phyloP scores from a whole-genome alignment of 202 grass and related monocot species.

The Schoenoplectus triqueter region DNA sequence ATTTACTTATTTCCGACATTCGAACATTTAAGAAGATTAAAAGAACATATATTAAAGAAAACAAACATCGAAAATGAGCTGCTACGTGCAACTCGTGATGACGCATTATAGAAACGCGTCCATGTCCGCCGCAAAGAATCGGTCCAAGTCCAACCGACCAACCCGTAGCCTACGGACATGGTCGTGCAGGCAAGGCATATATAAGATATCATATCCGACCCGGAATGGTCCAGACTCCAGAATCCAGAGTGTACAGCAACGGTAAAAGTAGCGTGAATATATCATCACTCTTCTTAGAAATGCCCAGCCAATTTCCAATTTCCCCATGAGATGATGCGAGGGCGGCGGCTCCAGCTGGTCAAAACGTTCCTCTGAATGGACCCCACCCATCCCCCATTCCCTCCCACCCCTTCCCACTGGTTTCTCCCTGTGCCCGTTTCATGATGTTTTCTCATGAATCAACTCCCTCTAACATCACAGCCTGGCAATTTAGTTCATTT shows the following conservation, averaged over 20 bases:
- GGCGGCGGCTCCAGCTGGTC: constrained; percentile 25
- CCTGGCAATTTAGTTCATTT: too few relatives aligned
- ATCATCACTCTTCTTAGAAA: not conserved
- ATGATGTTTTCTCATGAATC: not conserved
- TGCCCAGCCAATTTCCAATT: not conserved
- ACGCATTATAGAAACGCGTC: not conserved
- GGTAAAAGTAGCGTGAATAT: constrained; percentile 8
- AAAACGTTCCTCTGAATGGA: not conserved
- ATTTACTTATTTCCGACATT: not conserved
- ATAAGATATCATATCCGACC: not conserved
- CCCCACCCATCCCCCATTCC: not conserved
- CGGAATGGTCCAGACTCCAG: constrained; percentile 8
- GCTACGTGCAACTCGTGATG: not conserved
- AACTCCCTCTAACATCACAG: too few relatives aligned
- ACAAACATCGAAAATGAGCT: not conserved
- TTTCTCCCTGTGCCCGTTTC: not conserved
- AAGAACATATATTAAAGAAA: not conserved
- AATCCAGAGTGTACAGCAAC: not conserved
- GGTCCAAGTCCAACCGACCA: constrained; percentile 2
- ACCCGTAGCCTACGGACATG: not conserved
- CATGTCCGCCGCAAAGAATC: constrained; percentile 23
- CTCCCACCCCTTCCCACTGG: not conserved
- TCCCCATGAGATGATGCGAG: not conserved
- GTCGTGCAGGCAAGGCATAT: not conserved
- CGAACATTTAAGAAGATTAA: not conserved